phyloP scores from a whole-genome alignment of 1,284 basidiomycete species.

The Marasmius oreades region DNA sequence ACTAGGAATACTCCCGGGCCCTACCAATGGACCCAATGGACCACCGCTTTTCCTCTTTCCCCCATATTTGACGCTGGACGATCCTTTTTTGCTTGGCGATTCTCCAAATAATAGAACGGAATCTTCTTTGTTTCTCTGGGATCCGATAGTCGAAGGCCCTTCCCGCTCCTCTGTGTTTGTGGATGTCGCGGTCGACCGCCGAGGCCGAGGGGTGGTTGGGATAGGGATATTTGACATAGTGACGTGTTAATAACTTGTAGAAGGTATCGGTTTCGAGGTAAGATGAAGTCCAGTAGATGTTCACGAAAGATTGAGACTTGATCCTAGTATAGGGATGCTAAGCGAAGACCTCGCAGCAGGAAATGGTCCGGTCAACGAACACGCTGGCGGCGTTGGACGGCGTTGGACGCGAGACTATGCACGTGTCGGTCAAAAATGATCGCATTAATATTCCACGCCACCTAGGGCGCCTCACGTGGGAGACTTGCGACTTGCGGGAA shows the following conservation, averaged over 20 bases:
- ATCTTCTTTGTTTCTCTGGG: not conserved
- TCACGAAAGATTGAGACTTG: not conserved
- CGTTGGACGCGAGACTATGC: not conserved
- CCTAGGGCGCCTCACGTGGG: not conserved
- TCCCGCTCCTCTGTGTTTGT: not conserved
- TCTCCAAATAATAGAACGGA: conserved; percentile 6
- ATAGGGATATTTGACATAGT: not conserved
- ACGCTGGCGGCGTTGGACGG: not conserved
- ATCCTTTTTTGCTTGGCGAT: conserved; percentile 6
- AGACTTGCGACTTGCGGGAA: not conserved
- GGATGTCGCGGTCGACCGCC: not conserved
- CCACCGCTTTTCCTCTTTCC: not conserved
- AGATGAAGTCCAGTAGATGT: not conserved
- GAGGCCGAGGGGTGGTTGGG: not conserved
- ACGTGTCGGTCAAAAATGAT: not conserved
- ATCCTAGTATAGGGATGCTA: too few species aligned
- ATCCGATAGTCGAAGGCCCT: not conserved
- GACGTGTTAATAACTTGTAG: not conserved
- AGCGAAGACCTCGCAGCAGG: too few species aligned
- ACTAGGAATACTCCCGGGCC: not conserved
- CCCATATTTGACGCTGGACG: conserved; percentile 10
- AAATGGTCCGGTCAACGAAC: not conserved
- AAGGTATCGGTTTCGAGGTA: not conserved
- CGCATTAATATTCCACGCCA: too few species aligned
- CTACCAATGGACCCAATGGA: too few species aligned